These are phyloP conservation scores for Dryas alaskensis DNA, from an alignment of 306 rosid genomes.

Conservation along the genomic window DNA sequence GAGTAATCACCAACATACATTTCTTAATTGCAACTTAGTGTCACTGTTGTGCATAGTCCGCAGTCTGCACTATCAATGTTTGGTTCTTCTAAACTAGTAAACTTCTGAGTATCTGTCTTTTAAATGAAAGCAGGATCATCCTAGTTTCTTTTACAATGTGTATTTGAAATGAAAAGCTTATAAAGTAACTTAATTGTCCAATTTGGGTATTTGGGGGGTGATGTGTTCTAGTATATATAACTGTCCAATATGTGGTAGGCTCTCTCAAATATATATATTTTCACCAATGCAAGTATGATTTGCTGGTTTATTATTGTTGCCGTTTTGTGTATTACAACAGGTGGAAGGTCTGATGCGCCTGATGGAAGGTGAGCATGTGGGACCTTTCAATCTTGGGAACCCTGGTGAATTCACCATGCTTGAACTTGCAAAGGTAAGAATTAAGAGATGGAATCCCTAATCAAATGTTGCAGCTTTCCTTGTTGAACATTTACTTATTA, in stretches of 20 bases:
- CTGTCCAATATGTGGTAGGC: too few species aligned
- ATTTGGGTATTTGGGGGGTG: too few species aligned
- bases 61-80: too few species aligned
- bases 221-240: too few species aligned
- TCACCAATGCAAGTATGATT: background rate
- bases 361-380: slow-evolving; percentile 99
- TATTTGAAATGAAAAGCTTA: too few species aligned
- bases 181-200: too few species aligned
- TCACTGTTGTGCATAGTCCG: too few species aligned
- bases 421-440: slow-evolving; percentile 88
- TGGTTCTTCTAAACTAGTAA: too few species aligned
- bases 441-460: background rate
- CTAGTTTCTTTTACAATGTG: too few species aligned
- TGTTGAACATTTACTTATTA: background rate
- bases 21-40: background rate
- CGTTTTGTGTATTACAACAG: slow-evolving; percentile 32
- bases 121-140: too few species aligned
- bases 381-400: slow-evolving; percentile 96
- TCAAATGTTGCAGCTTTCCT: background rate
- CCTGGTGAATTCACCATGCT: slow-evolving; percentile 99
- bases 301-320: background rate
- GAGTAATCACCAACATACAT: background rate
- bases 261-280: too few species aligned
- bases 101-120: too few species aligned
- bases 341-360: slow-evolving; percentile 97